phyloP scores from a whole-genome alignment of 2,329 filamentous ascomycete genomes.

The Trichoderma sp. region DNA sequence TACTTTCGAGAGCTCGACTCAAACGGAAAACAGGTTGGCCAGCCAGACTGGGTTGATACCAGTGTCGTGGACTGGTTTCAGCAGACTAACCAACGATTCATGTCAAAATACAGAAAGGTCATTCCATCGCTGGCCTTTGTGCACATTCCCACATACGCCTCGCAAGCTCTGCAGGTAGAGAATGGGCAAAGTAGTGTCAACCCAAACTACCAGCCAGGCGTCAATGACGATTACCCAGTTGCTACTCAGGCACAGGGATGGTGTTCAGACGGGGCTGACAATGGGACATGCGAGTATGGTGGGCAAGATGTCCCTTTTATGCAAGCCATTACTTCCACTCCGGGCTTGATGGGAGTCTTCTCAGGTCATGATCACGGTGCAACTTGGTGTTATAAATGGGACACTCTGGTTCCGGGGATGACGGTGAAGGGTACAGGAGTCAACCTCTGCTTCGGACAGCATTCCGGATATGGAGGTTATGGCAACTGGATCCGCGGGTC shows the following conservation, averaged over 20 bases:
- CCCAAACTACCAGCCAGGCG: conserved; percentile 46
- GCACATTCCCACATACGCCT: conserved; percentile 53
- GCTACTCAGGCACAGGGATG: conserved; percentile 50
- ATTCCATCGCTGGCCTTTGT: conserved; percentile 55
- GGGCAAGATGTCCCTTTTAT: conserved; percentile 65
- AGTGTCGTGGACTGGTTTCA: conserved; percentile 53
- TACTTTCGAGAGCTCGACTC: conserved; percentile 48
- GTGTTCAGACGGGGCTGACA: conserved; percentile 46
- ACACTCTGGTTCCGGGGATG: conserved; percentile 43
- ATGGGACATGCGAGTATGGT: conserved; percentile 48
- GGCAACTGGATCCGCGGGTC: conserved; percentile 65
- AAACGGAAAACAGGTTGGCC: conserved; percentile 38
- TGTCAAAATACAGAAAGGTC: conserved; percentile 37
- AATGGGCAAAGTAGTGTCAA: conserved; percentile 38
- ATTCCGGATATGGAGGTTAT: conserved; percentile 72
- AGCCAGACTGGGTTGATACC: conserved; percentile 52
- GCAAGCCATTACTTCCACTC: conserved; percentile 58
- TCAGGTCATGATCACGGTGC: conserved; percentile 69
- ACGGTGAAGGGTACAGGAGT: conserved; percentile 48
- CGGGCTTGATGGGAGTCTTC: conserved; percentile 62
- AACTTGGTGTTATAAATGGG: conserved; percentile 61
- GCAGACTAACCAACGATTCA: conserved; percentile 39
- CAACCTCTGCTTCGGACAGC: conserved; percentile 64
- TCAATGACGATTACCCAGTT: conserved; percentile 50
- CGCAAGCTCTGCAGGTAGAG: conserved; percentile 44